Base-by-base conservation (phyloP, 768 basidiomycete genomes). In the Boletales sp. region DNA sequence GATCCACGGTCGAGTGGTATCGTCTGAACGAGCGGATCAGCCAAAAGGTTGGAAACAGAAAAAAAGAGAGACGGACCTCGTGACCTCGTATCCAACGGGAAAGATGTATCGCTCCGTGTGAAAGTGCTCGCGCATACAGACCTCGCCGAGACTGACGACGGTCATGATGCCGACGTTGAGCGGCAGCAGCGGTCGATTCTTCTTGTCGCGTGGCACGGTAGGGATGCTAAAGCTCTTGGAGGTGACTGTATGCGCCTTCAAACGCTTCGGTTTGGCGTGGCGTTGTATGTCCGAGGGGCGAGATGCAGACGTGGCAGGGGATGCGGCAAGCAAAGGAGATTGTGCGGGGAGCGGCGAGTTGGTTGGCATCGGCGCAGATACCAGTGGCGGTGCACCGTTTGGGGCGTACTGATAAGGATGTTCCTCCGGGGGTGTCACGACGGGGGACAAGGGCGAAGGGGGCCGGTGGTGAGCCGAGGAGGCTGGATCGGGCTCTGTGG, bases 21-120 rank as follows among this genome's bases (percentile, higher is more conserved):
- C 86, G 84, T 52, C 90, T 91, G 52, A 5, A 8, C 50, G 40
- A 34, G 40, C 13, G 48, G n/a, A n/a, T 53, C 44, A 49, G 44
- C 37, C 48, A 18, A 18, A 36, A 31, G 2, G n/a, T 17, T 18
- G 50, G 34, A n/a, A 15, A 17, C 36, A 13, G 21, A 27, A 6
- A 27, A 27, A 24, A 27, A 27, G 52, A 39, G 10, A 0, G 15
- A 63, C 78, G 43, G 37, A 86, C 88, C 89, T 78, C 5, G 82
- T 86, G 6, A 90, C 86, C 61, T 89, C 87, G 63, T 90, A 92
- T 14, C 88, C 88, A 36, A 91, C 85, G 10, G 90, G 90, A 59
- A 90, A 93, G 55, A 93, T 92, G 62, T 92, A 92, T 45, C 90
- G 74, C 64, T 92, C 89, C 0, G 90, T 90, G 63, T 90, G 87